Base-by-base conservation (phyloP, 257 asterid species). In the Primulina eburnea region DNA sequence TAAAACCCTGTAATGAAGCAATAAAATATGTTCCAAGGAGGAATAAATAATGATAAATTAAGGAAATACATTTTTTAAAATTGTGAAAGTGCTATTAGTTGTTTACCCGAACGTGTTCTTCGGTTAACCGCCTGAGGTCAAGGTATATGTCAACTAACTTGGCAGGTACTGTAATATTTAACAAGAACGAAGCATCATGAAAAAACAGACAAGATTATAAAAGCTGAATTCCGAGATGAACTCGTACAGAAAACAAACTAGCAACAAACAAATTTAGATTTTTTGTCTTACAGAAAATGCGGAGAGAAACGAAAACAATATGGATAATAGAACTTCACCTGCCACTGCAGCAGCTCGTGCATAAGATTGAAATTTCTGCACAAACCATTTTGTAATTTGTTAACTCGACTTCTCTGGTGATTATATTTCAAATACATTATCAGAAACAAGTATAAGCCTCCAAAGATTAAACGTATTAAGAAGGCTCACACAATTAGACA, bases 41-140 rank as follows among this genome's bases (percentile, higher is more conserved):
- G 47, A 67, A 37, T 18, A 72, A 34, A 70, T 17, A 12, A 35
- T 37, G 16, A 72, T 10, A 34, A 56, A 38, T 6, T 21, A 56
- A 68, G 18, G 63, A 43, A 71, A 24, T 70, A 9, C 21, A 29
- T 40, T 52, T 33, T 24, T 33, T 53, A 0, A 56, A 65, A n/a
- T 60, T 28, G 62, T 60, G 60, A 65, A 75, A 77, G 75, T 43
- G 62, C 56, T 67, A 38, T 73, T 38, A 68, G 21, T 37, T 47
- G 60, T 85, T 83, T 75, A 93, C 99, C 79, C 84, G 87, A 79
- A 93, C 84, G 6, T 90, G 96, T 76, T 90, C 95, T 84, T 90
- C 97, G 57, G 85, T 69, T 68, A 86, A 70, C 72, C 83, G 84
- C 83, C 99, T 86, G 62, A 89, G 75, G 61, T 93, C 96, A 70